Base-by-base conservation (phyloP, 2,329 filamentous ascomycete species). In the Emmonsiellopsis sp. region DNA sequence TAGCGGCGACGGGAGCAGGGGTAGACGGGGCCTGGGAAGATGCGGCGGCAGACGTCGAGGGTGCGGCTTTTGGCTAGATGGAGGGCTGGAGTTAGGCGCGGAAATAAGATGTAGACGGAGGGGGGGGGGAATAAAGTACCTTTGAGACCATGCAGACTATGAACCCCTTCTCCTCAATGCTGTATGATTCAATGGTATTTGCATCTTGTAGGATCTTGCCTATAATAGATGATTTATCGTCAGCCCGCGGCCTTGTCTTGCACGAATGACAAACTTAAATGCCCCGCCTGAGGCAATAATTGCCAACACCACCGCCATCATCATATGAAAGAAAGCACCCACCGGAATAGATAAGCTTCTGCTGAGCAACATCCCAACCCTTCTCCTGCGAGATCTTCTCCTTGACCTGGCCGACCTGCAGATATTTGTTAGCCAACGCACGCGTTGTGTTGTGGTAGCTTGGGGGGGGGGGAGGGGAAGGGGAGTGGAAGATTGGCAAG, bases 341-440 rank as follows among this genome's bases (percentile, higher is more conserved):
- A 95, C 91, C 93, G 55, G 93, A 96, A 74, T 97, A 97, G 74
- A 98, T 98, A 67, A 98, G 84, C 79, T 97, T 97, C 75, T 95
- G 88, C 59, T 84, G 80, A 66, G 89, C 83, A 49, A 87, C 82
- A 57, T 95, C 91, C 89, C 92, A 97, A 71, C 90, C 89, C 75
- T 96, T 96, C 72, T 95, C 91, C 59, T 83, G 79, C 34, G 85
- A 81, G 62, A 98, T 95, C 78, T 93, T 95, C 68, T 88, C 83
- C 80, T 98, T 98, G 67, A 98, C 83, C 57, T 86, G 77, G 58
- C 86, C 88, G 70, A 98, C 87, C 91, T 95, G 65, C 55, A 58
- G 52, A 52, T 42, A 42, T 37, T 27, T 27, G 32, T 46, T 39
- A 32, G 17, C 9, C 27, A 27, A 39, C 11, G 21, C 37, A 21